Conservation (phyloP, 164 flowering plant species). For the Buxus sempervirens region DNA sequence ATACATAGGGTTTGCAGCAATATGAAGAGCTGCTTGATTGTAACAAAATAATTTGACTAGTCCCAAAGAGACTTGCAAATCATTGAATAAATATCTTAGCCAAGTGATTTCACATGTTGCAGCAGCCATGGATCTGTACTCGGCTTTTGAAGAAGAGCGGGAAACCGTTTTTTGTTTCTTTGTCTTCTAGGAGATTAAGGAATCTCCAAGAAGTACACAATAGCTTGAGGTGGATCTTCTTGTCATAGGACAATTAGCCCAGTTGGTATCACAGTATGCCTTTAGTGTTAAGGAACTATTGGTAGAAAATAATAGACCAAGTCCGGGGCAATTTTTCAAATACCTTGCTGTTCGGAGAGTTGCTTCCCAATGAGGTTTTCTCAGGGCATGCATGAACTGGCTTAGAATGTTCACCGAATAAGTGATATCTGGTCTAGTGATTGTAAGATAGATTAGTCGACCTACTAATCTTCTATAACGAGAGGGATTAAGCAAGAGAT, state of each 20-base stretch:
- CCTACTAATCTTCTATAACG: slow-evolving; percentile 9
- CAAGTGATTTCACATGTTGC: neutral
- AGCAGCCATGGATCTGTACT: neutral
- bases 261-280: neutral
- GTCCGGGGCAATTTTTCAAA: slow-evolving; percentile 3
- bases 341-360: slow-evolving; percentile 2
- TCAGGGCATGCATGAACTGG: slow-evolving; percentile 4
- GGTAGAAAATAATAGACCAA: neutral
- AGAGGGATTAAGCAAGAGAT: neutral
- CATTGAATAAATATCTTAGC: neutral
- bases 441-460: slow-evolving; percentile 7
- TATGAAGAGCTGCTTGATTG: neutral
- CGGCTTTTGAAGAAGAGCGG: neutral
- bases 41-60: neutral
- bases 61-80: neutral
- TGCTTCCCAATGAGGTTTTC: neutral
- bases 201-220: neutral
- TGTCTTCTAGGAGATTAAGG: neutral
- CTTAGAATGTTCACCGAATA: slow-evolving; percentile 7
- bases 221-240: neutral
- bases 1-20: neutral
- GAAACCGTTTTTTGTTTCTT: neutral
- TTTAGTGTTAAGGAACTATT: neutral
- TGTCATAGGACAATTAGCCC: neutral
- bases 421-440: slow-evolving; percentile 1